phyloP scores from a whole-genome alignment of 331 rosid genomes.

The Acacia pycnantha region DNA sequence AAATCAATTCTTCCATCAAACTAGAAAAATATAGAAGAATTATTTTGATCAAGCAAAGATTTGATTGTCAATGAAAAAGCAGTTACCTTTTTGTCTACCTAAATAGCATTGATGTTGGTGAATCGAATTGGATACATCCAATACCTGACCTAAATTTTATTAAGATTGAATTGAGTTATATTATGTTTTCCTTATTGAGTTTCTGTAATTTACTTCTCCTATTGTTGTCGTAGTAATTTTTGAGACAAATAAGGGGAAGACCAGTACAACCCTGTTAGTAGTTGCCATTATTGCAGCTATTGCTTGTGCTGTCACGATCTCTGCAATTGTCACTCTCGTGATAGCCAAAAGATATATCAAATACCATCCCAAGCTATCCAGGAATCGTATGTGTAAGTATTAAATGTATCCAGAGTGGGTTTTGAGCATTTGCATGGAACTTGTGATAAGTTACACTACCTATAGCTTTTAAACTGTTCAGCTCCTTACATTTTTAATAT shows the following conservation, averaged over 20 bases:
- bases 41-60: slow-evolving; percentile 20
- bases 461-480: background rate
- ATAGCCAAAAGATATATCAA: slow-evolving; percentile 36
- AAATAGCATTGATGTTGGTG: slow-evolving; percentile 5
- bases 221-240: slow-evolving; percentile 32
- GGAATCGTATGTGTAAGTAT: slow-evolving; percentile 59
- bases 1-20: background rate
- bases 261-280: slow-evolving; percentile 40
- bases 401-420: background rate
- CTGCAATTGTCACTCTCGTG: slow-evolving; percentile 50
- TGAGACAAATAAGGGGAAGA: slow-evolving; percentile 19
- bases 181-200: background rate
- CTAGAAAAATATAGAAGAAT: background rate
- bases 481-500: background rate
- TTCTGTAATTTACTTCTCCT: slow-evolving; percentile 17
- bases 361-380: slow-evolving; percentile 38
- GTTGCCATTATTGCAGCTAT: slow-evolving; percentile 48
- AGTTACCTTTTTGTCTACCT: slow-evolving; percentile 3
- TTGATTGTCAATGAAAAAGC: slow-evolving; percentile 17
- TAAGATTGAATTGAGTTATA: background rate
- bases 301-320: slow-evolving; percentile 36
- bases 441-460: background rate
- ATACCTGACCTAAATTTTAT: background rate
- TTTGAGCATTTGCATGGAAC: background rate
- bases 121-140: slow-evolving; percentile 20